Percentiles rank a stretch among this genome's conserved stretches.
Evolutionary conservation across 1,284 basidiomycete species (phyloP).

Genomic region (Tilletia horrida): DNA sequence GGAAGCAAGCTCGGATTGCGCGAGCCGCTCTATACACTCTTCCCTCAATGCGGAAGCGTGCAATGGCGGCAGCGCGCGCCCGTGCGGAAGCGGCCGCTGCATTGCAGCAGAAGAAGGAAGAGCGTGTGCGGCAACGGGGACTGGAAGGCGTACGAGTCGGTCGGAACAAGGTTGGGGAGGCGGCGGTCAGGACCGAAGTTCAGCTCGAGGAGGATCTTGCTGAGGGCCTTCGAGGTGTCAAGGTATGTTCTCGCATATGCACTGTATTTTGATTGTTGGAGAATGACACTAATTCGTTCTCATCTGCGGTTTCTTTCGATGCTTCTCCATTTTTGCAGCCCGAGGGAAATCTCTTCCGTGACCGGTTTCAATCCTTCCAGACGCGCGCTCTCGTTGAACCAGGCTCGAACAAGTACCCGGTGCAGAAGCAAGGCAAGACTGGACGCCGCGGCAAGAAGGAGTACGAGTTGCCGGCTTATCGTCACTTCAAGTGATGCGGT

Average conservation of each 20-base stretch:
- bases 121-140: constrained; percentile 29
- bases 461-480: constrained; percentile 15
- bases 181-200: constrained; percentile 61
- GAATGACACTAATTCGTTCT: neutral
- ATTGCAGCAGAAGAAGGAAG: constrained; percentile 29
- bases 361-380: constrained; percentile 78
- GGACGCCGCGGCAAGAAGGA: constrained; percentile 2
- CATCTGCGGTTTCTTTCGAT: neutral
- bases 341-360: constrained; percentile 87
- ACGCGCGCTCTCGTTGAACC: constrained; percentile 74
- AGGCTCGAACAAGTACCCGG: constrained; percentile 59
- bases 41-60: constrained; percentile 25
- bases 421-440: constrained; percentile 16
- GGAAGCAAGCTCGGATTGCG: constrained; percentile 33
- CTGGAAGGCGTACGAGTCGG: constrained; percentile 38
- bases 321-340: constrained; percentile 60
- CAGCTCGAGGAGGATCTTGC: constrained; percentile 87
- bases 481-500: constrained; percentile 14
- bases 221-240: constrained; percentile 74
- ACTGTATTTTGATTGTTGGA: constrained; percentile 64
- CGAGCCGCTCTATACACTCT: constrained; percentile 32
- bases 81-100: constrained; percentile 27
- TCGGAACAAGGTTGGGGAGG: constrained; percentile 31
- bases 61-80: constrained; percentile 21
- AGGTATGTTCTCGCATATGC: constrained; percentile 9